These are phyloP conservation scores for Ogataea pignaliae DNA, from an alignment of 805 yeast species.

Conservation along the genomic window DNA sequence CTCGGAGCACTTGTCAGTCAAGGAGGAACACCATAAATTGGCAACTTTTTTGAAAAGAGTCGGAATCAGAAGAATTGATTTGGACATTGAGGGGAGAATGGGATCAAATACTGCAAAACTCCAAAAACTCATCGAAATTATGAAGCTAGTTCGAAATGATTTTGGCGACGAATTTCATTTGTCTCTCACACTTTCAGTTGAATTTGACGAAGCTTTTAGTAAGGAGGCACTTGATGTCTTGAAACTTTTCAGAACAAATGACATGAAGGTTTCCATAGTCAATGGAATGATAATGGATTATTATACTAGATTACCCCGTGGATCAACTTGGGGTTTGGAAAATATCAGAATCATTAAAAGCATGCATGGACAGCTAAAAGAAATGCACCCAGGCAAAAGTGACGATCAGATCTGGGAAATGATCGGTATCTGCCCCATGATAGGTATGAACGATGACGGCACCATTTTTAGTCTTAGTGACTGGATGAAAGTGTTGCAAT, in stretches of 20 bases:
- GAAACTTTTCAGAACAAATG: slow-evolving; percentile 4
- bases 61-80: slow-evolving; percentile 21
- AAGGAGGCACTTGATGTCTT: slow-evolving; percentile 14
- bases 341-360: slow-evolving; percentile 20
- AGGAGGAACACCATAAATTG: slow-evolving; percentile 14
- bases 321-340: slow-evolving; percentile 25
- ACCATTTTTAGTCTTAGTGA: slow-evolving; percentile 20
- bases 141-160: slow-evolving; percentile 7
- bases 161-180: slow-evolving; percentile 9
- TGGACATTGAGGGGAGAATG: slow-evolving; percentile 28
- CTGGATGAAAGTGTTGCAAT: slow-evolving; percentile 19
- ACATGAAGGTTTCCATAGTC: slow-evolving; percentile 11
- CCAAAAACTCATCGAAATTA: slow-evolving; percentile 11
- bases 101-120: slow-evolving; percentile 9
- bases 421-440: slow-evolving; percentile 32
- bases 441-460: slow-evolving; percentile 29
- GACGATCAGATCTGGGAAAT: slow-evolving; percentile 16
- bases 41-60: slow-evolving; percentile 10
- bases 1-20: slow-evolving; percentile 3
- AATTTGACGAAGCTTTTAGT: slow-evolving; percentile 21
- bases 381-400: slow-evolving; percentile 2
- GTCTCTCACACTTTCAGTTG: slow-evolving; percentile 28
- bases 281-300: slow-evolving; percentile 32
- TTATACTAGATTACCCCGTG: slow-evolving; percentile 21
- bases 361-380: slow-evolving; percentile 13